These are phyloP conservation scores for Pestalotiopsis sp. DNA, from an alignment of 2,329 filamentous ascomycete species.

Conservation along the genomic window DNA sequence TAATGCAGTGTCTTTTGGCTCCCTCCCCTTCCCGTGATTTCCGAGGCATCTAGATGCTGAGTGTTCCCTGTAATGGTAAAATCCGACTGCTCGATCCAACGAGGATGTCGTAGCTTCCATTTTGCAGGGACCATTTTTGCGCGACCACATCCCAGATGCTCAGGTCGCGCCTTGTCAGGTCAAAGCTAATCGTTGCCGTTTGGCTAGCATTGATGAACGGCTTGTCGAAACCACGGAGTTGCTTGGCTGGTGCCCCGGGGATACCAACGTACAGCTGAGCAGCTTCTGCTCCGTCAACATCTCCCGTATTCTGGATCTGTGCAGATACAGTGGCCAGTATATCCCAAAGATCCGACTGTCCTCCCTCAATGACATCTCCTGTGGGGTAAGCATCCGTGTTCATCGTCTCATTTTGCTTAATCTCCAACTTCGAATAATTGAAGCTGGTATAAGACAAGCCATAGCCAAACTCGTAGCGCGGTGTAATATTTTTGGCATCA, in stretches of 20 bases:
- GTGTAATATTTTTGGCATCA: conserved; percentile 47
- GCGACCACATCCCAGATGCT: conserved; percentile 65
- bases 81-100: conserved; percentile 51
- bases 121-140: conserved; percentile 61
- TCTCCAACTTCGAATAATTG: conserved; percentile 42
- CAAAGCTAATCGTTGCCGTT: conserved; percentile 47
- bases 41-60: conserved; percentile 33
- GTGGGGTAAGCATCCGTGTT: conserved; percentile 38
- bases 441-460: conserved; percentile 60
- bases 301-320: conserved; percentile 44
- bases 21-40: background rate
- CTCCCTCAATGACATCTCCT: conserved; percentile 42
- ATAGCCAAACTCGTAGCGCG: conserved; percentile 58
- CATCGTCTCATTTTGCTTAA: conserved; percentile 31
- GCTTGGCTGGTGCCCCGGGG: conserved; percentile 50
- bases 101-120: conserved; percentile 44
- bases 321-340: conserved; percentile 40
- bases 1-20: background rate
- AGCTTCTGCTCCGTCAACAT: conserved; percentile 45
- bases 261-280: conserved; percentile 51
- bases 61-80: conserved; percentile 40
- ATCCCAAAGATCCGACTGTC: conserved; percentile 50
- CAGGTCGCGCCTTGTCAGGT: conserved; percentile 63
- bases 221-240: conserved; percentile 71
- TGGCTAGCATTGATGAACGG: conserved; percentile 47